A percentile compares a stretch with the other conserved stretches of the same genome.
phyloP scores from a whole-genome alignment of 78 protist species.

The Protostelium mycophagum region DNA sequence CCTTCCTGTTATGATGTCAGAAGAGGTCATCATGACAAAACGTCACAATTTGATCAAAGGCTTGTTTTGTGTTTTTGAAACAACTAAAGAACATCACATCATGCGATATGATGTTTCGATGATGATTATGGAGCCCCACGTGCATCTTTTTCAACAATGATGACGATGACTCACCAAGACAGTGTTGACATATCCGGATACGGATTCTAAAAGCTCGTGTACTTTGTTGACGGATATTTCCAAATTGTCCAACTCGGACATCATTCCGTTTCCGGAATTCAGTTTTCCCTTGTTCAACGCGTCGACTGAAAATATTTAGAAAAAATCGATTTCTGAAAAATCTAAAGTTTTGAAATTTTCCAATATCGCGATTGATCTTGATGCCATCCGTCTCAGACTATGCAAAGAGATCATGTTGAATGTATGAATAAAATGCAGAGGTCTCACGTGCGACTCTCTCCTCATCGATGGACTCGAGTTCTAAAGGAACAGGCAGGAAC shows the following conservation, averaged over 20 bases:
- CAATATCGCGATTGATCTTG: too few species aligned
- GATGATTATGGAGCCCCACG: neutral
- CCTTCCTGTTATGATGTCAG: constrained; percentile 20
- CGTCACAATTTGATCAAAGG: too few species aligned
- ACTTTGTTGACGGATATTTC: constrained; percentile 26
- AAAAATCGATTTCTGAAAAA: too few species aligned
- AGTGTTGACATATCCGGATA: constrained; percentile 27
- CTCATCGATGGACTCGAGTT: neutral
- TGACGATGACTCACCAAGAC: constrained; percentile 11
- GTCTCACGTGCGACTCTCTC: neutral
- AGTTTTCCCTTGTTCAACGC: neutral
- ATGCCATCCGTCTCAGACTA: too few species aligned
- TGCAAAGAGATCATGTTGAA: too few species aligned
- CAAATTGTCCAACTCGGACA: constrained; percentile 40
- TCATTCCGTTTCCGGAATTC: neutral
- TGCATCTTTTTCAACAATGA: too few species aligned
- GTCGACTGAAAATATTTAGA: too few species aligned
- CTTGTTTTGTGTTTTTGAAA: too few species aligned
- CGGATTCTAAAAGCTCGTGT: constrained; percentile 31
- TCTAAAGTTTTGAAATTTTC: too few species aligned
- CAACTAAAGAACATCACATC: too few species aligned
- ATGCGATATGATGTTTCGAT: too few species aligned
- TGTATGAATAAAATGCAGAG: neutral
- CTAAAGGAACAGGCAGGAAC: neutral
- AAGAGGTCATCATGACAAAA: neutral